Percentiles rank a stretch among this genome's conserved stretches.
phyloP scores from a whole-genome alignment of 768 basidiomycete species.

The Thelephora ganbajun region DNA sequence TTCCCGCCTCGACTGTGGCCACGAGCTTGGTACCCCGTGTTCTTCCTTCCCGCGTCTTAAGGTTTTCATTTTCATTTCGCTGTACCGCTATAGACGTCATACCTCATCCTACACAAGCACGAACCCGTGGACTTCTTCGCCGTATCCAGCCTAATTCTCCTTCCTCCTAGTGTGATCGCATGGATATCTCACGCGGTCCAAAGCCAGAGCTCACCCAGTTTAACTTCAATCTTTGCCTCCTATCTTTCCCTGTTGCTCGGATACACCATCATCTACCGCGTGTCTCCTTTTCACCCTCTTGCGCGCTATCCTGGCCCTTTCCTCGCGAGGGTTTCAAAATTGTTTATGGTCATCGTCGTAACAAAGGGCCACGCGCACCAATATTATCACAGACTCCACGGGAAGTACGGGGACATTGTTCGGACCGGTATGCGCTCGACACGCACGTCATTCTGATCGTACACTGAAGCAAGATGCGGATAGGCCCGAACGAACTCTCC shows the following conservation, averaged over 20 bases:
- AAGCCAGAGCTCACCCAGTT: background rate
- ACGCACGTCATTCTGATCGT: background rate
- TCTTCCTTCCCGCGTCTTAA: too few relatives aligned
- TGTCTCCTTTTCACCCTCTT: conserved; percentile 41
- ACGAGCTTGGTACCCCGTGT: too few relatives aligned
- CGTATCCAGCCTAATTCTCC: background rate
- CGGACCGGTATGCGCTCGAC: conserved; percentile 18
- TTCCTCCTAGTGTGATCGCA: background rate
- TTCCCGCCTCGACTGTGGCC: too few relatives aligned
- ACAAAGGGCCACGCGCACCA: conserved; percentile 22
- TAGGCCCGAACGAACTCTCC: conserved; percentile 12
- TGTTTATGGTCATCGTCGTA: conserved; percentile 23
- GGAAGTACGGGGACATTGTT: conserved; percentile 22
- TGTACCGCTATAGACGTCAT: background rate
- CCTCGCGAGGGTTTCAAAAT: conserved; percentile 26
- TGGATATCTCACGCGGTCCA: background rate
- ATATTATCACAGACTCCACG: conserved; percentile 16
- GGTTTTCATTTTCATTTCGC: background rate
- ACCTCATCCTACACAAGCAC: background rate
- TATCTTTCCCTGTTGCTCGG: background rate
- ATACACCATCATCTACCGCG: conserved; percentile 22
- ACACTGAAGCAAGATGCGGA: background rate
- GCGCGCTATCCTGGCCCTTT: conserved; percentile 36
- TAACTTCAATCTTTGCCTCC: background rate
- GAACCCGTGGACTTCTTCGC: background rate